A percentile compares a stretch with the other conserved stretches of the same genome.
phyloP scores from a whole-genome alignment of 257 asterid genomes.

The Lantana camara region DNA sequence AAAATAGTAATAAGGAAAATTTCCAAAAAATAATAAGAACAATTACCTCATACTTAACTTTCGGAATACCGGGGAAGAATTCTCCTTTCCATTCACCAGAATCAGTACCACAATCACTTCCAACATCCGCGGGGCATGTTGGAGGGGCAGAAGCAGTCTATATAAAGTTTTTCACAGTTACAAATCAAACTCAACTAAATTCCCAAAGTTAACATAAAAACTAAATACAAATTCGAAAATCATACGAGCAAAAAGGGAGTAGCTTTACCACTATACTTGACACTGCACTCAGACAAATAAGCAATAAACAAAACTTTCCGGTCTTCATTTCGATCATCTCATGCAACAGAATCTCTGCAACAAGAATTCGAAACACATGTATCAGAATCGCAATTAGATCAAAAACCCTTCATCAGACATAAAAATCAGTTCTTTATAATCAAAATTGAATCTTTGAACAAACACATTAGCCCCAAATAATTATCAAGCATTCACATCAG shows the following conservation, averaged over 20 bases:
- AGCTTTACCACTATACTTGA: constrained; percentile 50
- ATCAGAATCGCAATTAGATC: background rate
- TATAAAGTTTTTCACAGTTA: background rate
- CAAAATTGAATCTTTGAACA: background rate
- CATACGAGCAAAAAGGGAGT: background rate
- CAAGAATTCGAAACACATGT: background rate
- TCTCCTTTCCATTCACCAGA: constrained; percentile 85
- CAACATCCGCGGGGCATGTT: constrained; percentile 78
- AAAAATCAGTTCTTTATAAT: background rate
- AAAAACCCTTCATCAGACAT: constrained; percentile 1
- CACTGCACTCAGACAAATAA: constrained; percentile 39
- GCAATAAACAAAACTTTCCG: constrained; percentile 37
- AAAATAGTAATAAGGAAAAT: background rate
- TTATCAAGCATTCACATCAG: background rate
- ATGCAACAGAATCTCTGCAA: constrained; percentile 33
- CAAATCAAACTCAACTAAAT: background rate
- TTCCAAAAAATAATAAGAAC: background rate
- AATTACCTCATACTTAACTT: constrained; percentile 83
- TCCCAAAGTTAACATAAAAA: background rate
- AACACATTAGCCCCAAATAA: background rate
- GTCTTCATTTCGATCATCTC: constrained; percentile 42
- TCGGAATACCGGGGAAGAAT: constrained; percentile 78
- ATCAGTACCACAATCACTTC: constrained; percentile 42
- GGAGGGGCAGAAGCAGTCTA: constrained; percentile 75
- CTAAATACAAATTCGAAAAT: constrained; percentile 1